Conservation (phyloP, 805 yeast species). For the Brettanomyces bruxellensis region DNA sequence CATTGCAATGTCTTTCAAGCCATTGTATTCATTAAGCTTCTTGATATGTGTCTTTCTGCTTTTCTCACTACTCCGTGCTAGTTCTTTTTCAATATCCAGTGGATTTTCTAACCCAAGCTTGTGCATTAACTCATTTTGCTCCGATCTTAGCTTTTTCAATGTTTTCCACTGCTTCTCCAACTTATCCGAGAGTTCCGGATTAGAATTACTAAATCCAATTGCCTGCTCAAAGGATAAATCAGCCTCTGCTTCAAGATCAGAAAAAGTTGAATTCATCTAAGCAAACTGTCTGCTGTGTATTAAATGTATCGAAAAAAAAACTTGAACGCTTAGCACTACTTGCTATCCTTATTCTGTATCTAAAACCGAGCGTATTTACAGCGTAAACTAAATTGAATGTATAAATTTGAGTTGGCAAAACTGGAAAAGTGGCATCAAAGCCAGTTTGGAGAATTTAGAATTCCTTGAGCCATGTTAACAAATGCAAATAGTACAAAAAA, state of each 20-base stretch:
- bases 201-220: neutral
- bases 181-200: neutral
- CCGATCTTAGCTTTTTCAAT: neutral
- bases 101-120: conserved; percentile 4
- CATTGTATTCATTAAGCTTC: conserved; percentile 49
- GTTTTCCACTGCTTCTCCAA: neutral
- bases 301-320: no score
- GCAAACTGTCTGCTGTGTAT: no score
- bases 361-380: no score
- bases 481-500: no score
- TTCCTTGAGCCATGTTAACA: no score
- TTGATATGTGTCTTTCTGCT: conserved; percentile 44
- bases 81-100: conserved; percentile 3
- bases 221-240: neutral
- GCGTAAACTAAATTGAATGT: no score
- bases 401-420: no score
- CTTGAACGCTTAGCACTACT: no score
- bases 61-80: conserved; percentile 20
- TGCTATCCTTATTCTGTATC: no score
- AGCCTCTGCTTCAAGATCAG: neutral
- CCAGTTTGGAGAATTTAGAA: no score
- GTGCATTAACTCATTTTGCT: conserved; percentile 5
- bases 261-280: neutral
- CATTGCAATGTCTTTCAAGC: conserved; percentile 52
- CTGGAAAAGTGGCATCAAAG: no score